Base-by-base conservation (phyloP, 179 eudicot species). In the Vitellaria paradoxa region DNA sequence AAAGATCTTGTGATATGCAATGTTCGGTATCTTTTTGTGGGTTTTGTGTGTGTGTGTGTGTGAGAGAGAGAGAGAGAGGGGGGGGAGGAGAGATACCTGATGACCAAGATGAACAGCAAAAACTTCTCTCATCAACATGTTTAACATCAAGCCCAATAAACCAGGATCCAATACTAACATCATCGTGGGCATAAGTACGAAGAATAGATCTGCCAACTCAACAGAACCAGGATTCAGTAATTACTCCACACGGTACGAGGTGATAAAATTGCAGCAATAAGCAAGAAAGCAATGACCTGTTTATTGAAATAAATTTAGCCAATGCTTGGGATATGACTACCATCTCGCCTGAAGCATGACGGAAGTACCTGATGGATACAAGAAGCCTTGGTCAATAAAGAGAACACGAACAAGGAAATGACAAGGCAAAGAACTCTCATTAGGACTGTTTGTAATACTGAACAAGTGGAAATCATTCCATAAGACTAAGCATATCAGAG, bases 271-370 rank as follows among this genome's bases (percentile, higher is more conserved):
- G 14, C 52, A 13, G 24, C 26, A 46, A 55, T 68, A 15, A 7
- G 8, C 21, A 17, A 4, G 18, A n/a, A 20, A 46, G 21, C 6
- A 60, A 60, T 60, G 24, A 60, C 65, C 65, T 60, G 65, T 60
- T 60, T 60, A 60, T 60, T 60, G 23, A 60, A 60, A 60, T 60
- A 60, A 60, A 60, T n/a, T 49, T 46, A n/a, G 98, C 98, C 86
- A 93, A 82, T 7, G 92, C 93, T 76, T 84, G 88, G n/a, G 98
- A 92, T 83, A 93, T 83, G 85, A 82, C 92, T 65, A 87, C 83
- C 77, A 93, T 74, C 80, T 93, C 98, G 45, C 93, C 94, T 18
- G 98, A 90, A 71, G 98, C 98, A 84, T 93, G 98, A 71, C 91
- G 92, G 77, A 93, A 93, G 82, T 93, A 93, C 86, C 97, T 93